Percentiles rank a stretch among this genome's conserved stretches.
Evolutionary conservation across 352 stramenopile species (phyloP).

Genomic region (Pythium chondricola): DNA sequence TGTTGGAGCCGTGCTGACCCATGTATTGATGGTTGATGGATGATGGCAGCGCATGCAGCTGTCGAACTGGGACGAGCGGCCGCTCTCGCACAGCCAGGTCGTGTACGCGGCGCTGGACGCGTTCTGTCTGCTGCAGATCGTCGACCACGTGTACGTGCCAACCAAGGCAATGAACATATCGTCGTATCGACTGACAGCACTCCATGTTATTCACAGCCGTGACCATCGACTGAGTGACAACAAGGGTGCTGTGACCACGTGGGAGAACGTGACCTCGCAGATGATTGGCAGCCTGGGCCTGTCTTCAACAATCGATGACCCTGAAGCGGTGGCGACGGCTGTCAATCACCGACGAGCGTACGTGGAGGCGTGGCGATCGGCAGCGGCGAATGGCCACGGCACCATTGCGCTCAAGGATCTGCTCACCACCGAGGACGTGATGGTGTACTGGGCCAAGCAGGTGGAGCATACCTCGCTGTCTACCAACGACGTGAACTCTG

Average conservation of each 20-base stretch:
- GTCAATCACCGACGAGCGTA: slow-evolving; percentile 30
- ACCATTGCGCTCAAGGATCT: slow-evolving; percentile 14
- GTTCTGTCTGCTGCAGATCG: slow-evolving; percentile 48
- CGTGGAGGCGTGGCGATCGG: slow-evolving; percentile 22
- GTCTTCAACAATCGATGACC: slow-evolving; percentile 19
- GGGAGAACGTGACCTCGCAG: slow-evolving; percentile 14
- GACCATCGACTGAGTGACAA: slow-evolving; percentile 7
- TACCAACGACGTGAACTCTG: not conserved
- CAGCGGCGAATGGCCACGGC: not conserved
- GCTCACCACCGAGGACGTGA: slow-evolving; percentile 23
- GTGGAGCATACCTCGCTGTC: not conserved
- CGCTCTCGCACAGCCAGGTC: slow-evolving; percentile 38
- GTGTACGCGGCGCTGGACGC: slow-evolving; percentile 64
- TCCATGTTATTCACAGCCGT: slow-evolving; percentile 1
- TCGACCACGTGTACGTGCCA: slow-evolving; percentile 35
- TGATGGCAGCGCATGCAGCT: slow-evolving; percentile 49
- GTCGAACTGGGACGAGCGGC: slow-evolving; percentile 59
- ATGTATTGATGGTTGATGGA: not conserved
- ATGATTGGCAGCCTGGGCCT: slow-evolving; percentile 23
- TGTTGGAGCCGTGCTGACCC: not conserved
- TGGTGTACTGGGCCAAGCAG: slow-evolving; percentile 25
- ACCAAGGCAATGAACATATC: not conserved
- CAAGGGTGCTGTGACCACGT: slow-evolving; percentile 17
- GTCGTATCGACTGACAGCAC: not conserved
- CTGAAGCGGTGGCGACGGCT: slow-evolving; percentile 13